Evolutionary conservation across 129 eudicot species (phyloP).

Genomic region (Heracleum sosnowskyi): DNA sequence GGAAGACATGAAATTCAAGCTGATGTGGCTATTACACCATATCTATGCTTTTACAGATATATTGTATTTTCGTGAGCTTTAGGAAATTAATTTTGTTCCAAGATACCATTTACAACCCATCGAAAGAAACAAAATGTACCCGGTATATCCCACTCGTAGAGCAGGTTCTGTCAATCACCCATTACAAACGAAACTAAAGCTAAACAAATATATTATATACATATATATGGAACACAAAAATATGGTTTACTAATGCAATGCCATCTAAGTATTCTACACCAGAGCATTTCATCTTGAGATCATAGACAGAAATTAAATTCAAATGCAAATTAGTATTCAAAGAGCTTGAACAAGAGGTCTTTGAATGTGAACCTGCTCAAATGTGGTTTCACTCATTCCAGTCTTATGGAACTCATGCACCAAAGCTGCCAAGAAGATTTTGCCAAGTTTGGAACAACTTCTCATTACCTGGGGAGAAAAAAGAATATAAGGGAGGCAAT

Average conservation of each 20-base stretch:
- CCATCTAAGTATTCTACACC: neutral
- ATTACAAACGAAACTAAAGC: neutral
- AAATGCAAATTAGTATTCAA: neutral
- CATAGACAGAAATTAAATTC: neutral
- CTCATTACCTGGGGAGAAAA: conserved; percentile 58
- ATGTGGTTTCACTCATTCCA: conserved; percentile 97
- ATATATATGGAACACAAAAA: neutral
- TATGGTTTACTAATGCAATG: neutral
- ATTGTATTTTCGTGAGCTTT: neutral
- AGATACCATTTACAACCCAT: neutral
- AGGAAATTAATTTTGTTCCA: neutral
- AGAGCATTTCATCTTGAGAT: neutral
- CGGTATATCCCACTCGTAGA: neutral
- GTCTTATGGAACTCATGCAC: conserved; percentile 93
- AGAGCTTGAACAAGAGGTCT: conserved; percentile 1
- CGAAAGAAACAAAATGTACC: neutral
- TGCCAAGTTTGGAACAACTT: conserved; percentile 66
- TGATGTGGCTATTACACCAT: neutral
- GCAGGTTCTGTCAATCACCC: neutral
- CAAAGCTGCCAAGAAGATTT: conserved; percentile 91
- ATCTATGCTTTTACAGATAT: neutral
- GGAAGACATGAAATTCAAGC: neutral
- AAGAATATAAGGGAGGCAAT: neutral
- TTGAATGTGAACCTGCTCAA: conserved; percentile 66
- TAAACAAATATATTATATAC: too few relatives aligned